Evolutionary conservation across 805 yeast genomes (phyloP), one percentile per base, ranked within the genome.

Genomic region (Teunomyces stri): DNA sequence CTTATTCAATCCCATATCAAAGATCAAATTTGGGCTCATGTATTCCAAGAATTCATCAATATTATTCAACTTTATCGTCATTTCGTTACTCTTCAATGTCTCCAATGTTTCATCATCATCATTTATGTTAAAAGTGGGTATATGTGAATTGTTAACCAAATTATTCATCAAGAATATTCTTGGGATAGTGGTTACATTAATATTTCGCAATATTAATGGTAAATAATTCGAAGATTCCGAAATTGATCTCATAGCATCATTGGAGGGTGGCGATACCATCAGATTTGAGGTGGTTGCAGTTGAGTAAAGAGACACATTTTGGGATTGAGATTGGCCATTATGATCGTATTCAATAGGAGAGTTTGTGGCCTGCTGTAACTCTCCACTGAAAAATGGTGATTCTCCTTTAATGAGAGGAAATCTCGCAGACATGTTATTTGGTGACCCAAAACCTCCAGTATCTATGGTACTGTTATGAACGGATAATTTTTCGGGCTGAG

Each of bases 101-200:
- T 62, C 70, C 21, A 67, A 55, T 37, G 63, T 61, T 13, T 66
- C 70, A 6, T 68, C 74, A n/a, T 55, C 62, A 7, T 61, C 66
- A 43, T 61, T 66, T 50, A 70, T 64, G 33, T 58, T 59, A 50
- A 68, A 68, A 38, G 58, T 68, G 21, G 52, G 51, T 10, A 55
- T 48, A 7, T 67, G 45, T 1, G 58, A 54, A 0, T 46, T 49
- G 10, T 49, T 55, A 0, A 34, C 41, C 0, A 76, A 74, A 46
- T 66, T 72, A 15, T 70, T 66, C 10, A 66, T 50, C 35, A 77
- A 64, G 51, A 82, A 81, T 11, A 60, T 55, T 12, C 72, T 68
- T 0, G 95, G 92, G 9, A 87, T 80, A 0, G 87, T 76, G 38
- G 76, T 70, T 0, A 84, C 69, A 15, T 88, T 84, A 49, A 85